A percentile compares a stretch with the other conserved stretches of the same genome.
phyloP scores from a whole-genome alignment of 225 moss, liverwort and hornwort genomes.

The Physcomitrellopsis africana region DNA sequence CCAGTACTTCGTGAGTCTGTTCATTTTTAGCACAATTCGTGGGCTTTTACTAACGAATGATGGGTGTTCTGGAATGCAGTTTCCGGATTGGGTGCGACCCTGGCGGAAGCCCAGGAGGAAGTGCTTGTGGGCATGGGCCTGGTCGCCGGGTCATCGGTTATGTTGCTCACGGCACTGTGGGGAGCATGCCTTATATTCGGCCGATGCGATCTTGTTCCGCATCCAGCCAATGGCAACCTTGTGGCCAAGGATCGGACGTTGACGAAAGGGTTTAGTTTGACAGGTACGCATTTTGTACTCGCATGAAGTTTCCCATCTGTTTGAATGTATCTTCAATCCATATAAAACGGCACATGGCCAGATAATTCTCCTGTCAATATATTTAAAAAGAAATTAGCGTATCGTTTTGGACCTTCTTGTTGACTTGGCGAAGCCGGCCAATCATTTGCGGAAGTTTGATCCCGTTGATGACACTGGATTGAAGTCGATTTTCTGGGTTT shows the following conservation, averaged over 20 bases:
- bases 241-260: slow-evolving; percentile 74
- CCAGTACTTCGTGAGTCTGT: too few relatives aligned
- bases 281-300: slow-evolving; percentile 36
- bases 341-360: too few relatives aligned
- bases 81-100: slow-evolving; percentile 80
- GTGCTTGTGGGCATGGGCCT: slow-evolving; percentile 97
- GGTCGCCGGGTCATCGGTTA: slow-evolving; percentile 86
- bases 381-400: too few relatives aligned
- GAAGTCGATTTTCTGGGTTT: background rate
- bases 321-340: too few relatives aligned
- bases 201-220: slow-evolving; percentile 71
- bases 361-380: too few relatives aligned
- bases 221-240: slow-evolving; percentile 24
- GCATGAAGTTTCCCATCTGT: too few relatives aligned
- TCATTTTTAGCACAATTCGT: too few relatives aligned
- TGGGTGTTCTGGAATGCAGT: slow-evolving; percentile 42
- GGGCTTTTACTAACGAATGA: background rate
- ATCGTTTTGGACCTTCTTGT: too few relatives aligned
- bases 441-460: too few relatives aligned
- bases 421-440: too few relatives aligned
- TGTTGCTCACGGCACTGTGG: slow-evolving; percentile 89
- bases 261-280: slow-evolving; percentile 61
- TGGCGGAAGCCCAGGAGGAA: slow-evolving; percentile 70
- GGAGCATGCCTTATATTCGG: slow-evolving; percentile 79
- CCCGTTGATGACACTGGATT: background rate